These are phyloP conservation scores for Chrysanthemum seticuspe DNA, from an alignment of 129 eudicot genomes.

Conservation along the genomic window DNA sequence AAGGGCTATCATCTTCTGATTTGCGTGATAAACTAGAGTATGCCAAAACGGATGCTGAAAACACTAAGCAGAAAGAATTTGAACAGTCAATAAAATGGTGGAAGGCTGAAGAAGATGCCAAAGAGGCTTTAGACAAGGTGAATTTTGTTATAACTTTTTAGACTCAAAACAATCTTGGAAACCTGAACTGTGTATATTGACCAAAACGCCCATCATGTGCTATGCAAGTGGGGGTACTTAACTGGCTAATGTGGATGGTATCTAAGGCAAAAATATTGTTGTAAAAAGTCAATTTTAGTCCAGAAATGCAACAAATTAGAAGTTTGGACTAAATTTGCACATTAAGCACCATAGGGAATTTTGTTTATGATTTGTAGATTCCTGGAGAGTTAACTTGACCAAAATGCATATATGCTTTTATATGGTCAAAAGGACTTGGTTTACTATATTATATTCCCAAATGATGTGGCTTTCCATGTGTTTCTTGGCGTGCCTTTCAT, in stretches of 20 bases:
- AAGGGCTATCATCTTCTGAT: slow-evolving; percentile 37
- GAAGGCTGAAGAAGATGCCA: slow-evolving; percentile 81
- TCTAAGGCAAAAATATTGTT: background rate
- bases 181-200: background rate
- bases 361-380: background rate
- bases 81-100: slow-evolving; percentile 62
- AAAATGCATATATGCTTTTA: background rate
- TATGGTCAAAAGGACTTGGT: slow-evolving; percentile 3
- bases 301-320: background rate
- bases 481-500: background rate
- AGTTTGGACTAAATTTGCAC: background rate
- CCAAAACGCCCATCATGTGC: background rate
- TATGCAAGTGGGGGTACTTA: background rate
- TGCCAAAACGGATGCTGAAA: slow-evolving; percentile 54
- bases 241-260: no score
- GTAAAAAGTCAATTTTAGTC: background rate
- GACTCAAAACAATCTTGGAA: background rate
- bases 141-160: background rate
- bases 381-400: slow-evolving; percentile 3
- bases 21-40: slow-evolving; percentile 46
- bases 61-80: slow-evolving; percentile 48
- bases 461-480: background rate
- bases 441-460: background rate
- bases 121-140: slow-evolving; percentile 65
- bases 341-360: background rate